These are phyloP conservation scores for Coniosporium apollinis DNA, from an alignment of 495 filamentous ascomycete species.

Conservation along the genomic window DNA sequence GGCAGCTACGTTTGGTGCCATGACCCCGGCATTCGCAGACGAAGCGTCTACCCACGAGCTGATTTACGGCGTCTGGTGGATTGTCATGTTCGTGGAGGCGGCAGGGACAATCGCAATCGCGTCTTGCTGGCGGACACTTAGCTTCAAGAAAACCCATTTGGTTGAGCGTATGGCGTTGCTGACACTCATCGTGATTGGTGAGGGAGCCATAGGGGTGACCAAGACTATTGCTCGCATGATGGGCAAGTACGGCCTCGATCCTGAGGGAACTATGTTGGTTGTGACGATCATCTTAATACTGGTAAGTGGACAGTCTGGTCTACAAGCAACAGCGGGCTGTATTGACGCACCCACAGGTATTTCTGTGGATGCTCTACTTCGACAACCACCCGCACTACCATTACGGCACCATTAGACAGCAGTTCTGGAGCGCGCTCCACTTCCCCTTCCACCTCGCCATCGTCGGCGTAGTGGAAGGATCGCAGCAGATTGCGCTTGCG, in stretches of 20 bases:
- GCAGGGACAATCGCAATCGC: slow-evolving; percentile 37
- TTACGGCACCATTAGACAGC: slow-evolving; percentile 38
- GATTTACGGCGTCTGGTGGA: slow-evolving; percentile 46
- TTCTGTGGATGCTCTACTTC: slow-evolving; percentile 58
- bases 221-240: slow-evolving; percentile 39
- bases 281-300: too few relatives aligned
- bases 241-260: too few relatives aligned
- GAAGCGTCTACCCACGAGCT: too few relatives aligned
- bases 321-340: too few relatives aligned
- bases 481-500: too few relatives aligned
- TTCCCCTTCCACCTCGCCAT: slow-evolving; percentile 53
- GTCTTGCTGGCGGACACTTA: slow-evolving; percentile 35
- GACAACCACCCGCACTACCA: slow-evolving; percentile 35
- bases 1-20: too few relatives aligned
- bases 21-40: too few relatives aligned
- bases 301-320: too few relatives aligned
- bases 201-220: slow-evolving; percentile 37
- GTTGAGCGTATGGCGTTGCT: slow-evolving; percentile 49
- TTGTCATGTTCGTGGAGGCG: slow-evolving; percentile 38
- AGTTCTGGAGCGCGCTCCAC: slow-evolving; percentile 49
- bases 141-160: slow-evolving; percentile 48
- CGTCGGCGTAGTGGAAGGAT: slow-evolving; percentile 43
- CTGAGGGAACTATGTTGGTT: too few relatives aligned
- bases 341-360: too few relatives aligned
- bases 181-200: slow-evolving; percentile 53